Base-by-base conservation (phyloP, 2,329 filamentous ascomycete species). In the Fusarium haematococcum region DNA sequence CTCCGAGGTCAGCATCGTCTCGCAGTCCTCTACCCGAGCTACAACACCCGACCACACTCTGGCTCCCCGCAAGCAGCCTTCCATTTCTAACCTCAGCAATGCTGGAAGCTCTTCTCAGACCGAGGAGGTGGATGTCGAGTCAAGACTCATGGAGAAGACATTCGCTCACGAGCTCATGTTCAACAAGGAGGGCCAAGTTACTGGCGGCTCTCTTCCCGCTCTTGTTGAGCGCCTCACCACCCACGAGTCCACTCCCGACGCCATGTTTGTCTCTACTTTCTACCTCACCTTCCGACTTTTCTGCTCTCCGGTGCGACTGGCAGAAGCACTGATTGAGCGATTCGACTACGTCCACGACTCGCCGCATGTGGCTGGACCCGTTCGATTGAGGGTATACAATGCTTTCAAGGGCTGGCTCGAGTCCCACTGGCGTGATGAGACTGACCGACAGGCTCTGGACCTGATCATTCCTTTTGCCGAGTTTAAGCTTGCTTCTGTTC, bases 321-420 rank as follows among this genome's bases (percentile, higher is more conserved):
- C 95, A 0, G 90, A 95, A 80, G 90, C 92, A 5, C 88, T 99
- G n/a, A 93, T 97, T 63, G 93, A 97, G 67, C 92, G 97, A 33
- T 99, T 97, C 81, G 94, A 98, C 68, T 98, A 98, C 77, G 93
- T 98, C 41, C 93, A 91, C 14, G 93, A 97, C 69, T 93, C 92
- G 57, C 90, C 91, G 25, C 89, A 91, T 68, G 84, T 95, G 72
- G 92, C 95, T 25, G 90, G 88, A 4, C 94, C 96, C 0, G 96
- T 98, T 25, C 92, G 95, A 60, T 86, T 99, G 57, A 91, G 97
- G 61, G 95, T 98, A 2, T 98, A 97, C 86, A 98, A 99, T 81
- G 92, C 95, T 66, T 95, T 99, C 88, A 99, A 99, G 83, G 94
- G 94, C 48, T 99, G 97, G 97, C 86, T 99, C 23, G 97, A 98